phyloP scores from a whole-genome alignment of 345 rosid genomes.

The Bretschneidera sinensis region DNA sequence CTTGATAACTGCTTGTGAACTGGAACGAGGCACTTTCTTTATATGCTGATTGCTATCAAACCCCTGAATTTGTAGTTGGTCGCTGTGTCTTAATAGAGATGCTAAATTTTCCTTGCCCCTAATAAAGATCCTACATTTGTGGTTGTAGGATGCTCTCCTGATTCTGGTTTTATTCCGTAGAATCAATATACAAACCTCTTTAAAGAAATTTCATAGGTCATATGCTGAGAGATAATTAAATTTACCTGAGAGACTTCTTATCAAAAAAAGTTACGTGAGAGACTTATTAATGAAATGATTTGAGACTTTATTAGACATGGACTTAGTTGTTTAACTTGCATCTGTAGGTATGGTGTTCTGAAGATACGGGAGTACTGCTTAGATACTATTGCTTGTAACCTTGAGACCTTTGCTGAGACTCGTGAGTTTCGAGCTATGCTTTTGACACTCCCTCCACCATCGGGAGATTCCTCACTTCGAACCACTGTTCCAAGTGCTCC shows the following conservation, averaged over 20 bases:
- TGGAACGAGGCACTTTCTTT: too few relatives aligned
- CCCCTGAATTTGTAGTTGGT: too few relatives aligned
- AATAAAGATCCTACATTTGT: background rate
- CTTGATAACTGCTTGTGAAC: too few relatives aligned
- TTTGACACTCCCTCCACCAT: conserved; percentile 87
- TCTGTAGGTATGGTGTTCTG: conserved; percentile 78
- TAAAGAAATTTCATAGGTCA: too few relatives aligned
- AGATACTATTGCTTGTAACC: conserved; percentile 77
- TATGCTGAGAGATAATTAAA: too few relatives aligned
- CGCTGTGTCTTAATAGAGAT: too few relatives aligned
- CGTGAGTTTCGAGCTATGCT: conserved; percentile 83
- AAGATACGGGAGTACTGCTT: conserved; percentile 90
- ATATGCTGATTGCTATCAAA: too few relatives aligned
- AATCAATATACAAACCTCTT: too few relatives aligned
- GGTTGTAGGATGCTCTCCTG: background rate
- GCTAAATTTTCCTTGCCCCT: too few relatives aligned
- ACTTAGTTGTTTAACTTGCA: conserved; percentile 1
- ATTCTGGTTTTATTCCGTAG: background rate
- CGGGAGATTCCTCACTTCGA: conserved; percentile 87
- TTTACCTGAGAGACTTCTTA: too few relatives aligned
- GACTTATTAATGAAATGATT: background rate
- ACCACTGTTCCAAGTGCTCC: conserved; percentile 92
- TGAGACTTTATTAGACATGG: background rate
- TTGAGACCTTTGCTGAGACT: conserved; percentile 84
- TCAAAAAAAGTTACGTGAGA: too few relatives aligned